Base-by-base conservation (phyloP, 768 basidiomycete species). In the Lepiota brunneoincarnata region DNA sequence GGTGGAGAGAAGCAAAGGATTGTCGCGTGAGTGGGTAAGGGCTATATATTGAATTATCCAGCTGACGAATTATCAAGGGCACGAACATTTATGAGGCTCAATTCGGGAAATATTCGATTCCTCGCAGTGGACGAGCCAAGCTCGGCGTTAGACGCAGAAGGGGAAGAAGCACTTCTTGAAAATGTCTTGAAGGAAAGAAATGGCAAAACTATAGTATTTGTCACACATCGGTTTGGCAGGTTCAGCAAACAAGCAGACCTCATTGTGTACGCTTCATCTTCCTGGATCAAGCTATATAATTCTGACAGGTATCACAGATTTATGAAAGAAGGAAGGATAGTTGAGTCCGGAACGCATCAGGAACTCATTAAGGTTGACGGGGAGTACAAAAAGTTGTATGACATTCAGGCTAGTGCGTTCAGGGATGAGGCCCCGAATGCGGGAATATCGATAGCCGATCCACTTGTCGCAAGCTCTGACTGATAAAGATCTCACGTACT, bases 61-160 rank as follows among this genome's bases (percentile, higher is more conserved):
- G 6, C 14, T 49, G 38, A 49, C 35, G 50, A 55, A 28, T 26
- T 35, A 4, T 45, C 1, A 36, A 72, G 80, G 24, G 74, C 78
- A 14, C 76, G 78, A 6, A 70, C 70, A 7, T 80, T 78, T 53
- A 76, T 77, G 72, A 65, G 75, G 28, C 66, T 71, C 47, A 67
- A 65, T 26, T 72, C 68, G 17, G 67, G 64, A 5, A 63, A 74
- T 2, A 69, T 76, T 20, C 74, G 70, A 24, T 74, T 84, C 10
- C 66, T 84, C 15, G 72, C 79, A 2, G 73, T 80, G 2, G 84
- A 86, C 56, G 83, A 86, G 61, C 82, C 83, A 0, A 82, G 74
- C 37, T 81, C 82, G 0, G 75, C 80, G 2, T 58, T 84, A 36
- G 84, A 86, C 49, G 74, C 85, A 7, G 64, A 77, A 41, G 77